Conservation (phyloP, 2,329 filamentous ascomycete species). For the Bipolaris cookei region DNA sequence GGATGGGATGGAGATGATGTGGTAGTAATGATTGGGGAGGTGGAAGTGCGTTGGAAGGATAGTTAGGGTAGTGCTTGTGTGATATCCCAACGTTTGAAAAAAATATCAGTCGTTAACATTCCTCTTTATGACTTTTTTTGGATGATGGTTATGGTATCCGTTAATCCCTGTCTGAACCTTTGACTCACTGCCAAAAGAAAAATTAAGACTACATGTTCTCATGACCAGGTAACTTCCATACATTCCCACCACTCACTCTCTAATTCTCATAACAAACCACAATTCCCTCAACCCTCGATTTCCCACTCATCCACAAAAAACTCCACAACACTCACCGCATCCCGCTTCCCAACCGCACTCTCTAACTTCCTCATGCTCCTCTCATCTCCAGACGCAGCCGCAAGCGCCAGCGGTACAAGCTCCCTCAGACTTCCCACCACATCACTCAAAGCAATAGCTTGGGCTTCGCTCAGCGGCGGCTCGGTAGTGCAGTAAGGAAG, state of each 20-base stretch:
- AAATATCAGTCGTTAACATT: neutral
- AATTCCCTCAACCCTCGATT: conserved; percentile 18
- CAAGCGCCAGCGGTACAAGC: conserved; percentile 37
- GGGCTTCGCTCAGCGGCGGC: conserved; percentile 26
- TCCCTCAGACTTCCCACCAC: conserved; percentile 42
- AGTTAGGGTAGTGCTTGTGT: neutral
- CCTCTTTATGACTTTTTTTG: neutral
- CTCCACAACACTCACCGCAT: conserved; percentile 31
- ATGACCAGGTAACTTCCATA: too few species aligned
- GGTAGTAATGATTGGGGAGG: neutral
- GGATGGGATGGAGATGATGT: neutral
- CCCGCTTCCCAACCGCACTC: conserved; percentile 30
- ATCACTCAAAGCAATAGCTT: conserved; percentile 43
- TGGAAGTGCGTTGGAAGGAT: neutral
- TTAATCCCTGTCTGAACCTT: too few species aligned
- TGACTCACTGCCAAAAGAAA: too few species aligned
- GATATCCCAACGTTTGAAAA: neutral
- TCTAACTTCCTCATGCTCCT: conserved; percentile 22
- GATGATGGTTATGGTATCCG: neutral
- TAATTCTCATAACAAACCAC: neutral
- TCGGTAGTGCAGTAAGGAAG: conserved; percentile 41
- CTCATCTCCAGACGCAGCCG: conserved; percentile 25
- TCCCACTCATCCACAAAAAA: conserved; percentile 47
- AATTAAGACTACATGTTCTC: too few species aligned
- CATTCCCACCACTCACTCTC: too few species aligned